These are phyloP conservation scores for Wickerhamiella shivajii DNA, from an alignment of 805 yeast genomes.

Conservation along the genomic window DNA sequence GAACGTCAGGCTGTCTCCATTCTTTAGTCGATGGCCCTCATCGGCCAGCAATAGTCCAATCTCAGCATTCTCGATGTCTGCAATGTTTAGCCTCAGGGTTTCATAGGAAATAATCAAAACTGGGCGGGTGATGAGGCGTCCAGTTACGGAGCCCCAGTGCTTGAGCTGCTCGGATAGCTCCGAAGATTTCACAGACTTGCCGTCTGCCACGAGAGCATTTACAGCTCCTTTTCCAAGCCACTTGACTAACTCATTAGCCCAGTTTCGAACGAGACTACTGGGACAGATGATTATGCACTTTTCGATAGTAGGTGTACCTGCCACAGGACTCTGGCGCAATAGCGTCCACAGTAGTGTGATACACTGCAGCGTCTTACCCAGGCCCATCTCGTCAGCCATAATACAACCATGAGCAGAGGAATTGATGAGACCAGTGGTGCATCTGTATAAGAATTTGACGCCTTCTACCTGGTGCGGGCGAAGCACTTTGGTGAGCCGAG, in stretches of 20 bases:
- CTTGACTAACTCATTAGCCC: constrained; percentile 93
- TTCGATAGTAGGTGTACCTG: constrained; percentile 62
- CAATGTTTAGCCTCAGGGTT: constrained; percentile 75
- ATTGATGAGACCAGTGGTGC: constrained; percentile 65
- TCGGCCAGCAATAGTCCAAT: constrained; percentile 79
- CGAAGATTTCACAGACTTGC: constrained; percentile 54
- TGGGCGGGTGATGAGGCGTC: constrained; percentile 81
- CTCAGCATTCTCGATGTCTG: constrained; percentile 54
- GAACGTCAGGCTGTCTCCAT: constrained; percentile 85
- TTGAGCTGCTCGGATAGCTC: constrained; percentile 55
- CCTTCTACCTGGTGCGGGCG: constrained; percentile 97
- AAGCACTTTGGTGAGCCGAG: constrained; percentile 62
- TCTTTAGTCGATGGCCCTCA: constrained; percentile 71
- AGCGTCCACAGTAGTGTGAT: constrained; percentile 86
- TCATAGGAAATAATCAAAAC: constrained; percentile 90
- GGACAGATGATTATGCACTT: constrained; percentile 93
- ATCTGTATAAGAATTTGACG: constrained; percentile 74
- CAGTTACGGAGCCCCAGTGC: constrained; percentile 79
- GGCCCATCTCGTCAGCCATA: constrained; percentile 97
- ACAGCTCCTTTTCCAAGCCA: constrained; percentile 92
- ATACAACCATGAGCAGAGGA: constrained; percentile 80
- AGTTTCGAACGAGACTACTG: constrained; percentile 78
- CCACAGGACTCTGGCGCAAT: constrained; percentile 75
- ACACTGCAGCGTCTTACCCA: constrained; percentile 85
- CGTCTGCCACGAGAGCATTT: constrained; percentile 84